Conservation (phyloP, 2,329 filamentous ascomycete species). For the Podosphaera fusca region DNA sequence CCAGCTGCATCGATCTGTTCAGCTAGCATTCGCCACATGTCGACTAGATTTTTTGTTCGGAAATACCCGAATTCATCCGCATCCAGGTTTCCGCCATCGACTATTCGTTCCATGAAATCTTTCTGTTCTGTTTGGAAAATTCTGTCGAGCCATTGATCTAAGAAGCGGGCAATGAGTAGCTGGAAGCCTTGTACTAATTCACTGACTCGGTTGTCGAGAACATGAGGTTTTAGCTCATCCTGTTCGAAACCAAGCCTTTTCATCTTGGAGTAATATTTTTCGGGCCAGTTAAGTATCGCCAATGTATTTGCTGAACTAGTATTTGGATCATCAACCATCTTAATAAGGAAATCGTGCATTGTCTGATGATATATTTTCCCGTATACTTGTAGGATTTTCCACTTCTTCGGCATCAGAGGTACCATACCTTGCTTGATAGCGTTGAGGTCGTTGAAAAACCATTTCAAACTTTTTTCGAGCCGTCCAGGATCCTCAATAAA, state of each 20-base stretch:
- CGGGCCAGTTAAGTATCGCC: constrained; percentile 81
- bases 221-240: constrained; percentile 58
- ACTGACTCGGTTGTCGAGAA: constrained; percentile 72
- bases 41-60: constrained; percentile 72
- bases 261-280: constrained; percentile 95
- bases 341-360: constrained; percentile 85
- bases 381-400: constrained; percentile 85
- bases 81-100: constrained; percentile 55
- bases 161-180: constrained; percentile 78
- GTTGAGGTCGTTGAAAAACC: constrained; percentile 96
- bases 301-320: constrained; percentile 73
- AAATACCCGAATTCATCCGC: constrained; percentile 76
- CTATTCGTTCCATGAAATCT: constrained; percentile 55
- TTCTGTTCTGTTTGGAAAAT: constrained; percentile 66
- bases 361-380: constrained; percentile 73
- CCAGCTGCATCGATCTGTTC: constrained; percentile 76
- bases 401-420: constrained; percentile 79
- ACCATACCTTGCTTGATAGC: constrained; percentile 86
- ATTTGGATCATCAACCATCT: constrained; percentile 61
- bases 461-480: constrained; percentile 72
- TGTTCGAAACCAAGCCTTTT: constrained; percentile 59
- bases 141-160: constrained; percentile 93
- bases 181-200: constrained; percentile 89
- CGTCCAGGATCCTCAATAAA: constrained; percentile 67
- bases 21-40: constrained; percentile 92